phyloP scores from a whole-genome alignment of 306 rosid species.

The Ormosia emarginata region DNA sequence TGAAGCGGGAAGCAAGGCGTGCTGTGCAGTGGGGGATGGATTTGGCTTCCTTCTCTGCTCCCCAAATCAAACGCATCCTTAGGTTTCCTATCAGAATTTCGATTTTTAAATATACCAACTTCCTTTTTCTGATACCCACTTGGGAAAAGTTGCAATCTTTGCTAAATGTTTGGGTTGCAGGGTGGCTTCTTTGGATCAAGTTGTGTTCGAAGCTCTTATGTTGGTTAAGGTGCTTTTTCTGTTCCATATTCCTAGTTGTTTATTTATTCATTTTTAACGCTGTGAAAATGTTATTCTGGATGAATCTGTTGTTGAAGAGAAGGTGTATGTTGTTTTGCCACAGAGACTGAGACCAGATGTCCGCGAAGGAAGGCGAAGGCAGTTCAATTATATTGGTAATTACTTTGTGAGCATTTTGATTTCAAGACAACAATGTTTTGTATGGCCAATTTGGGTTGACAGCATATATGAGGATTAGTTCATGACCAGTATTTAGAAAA shows the following conservation, averaged over 20 bases:
- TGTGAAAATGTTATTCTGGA: not conserved
- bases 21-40: constrained; percentile 84
- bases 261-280: too few relatives aligned
- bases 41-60: constrained; percentile 65
- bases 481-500: not conserved
- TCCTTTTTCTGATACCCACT: not conserved
- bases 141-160: not conserved
- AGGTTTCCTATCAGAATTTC: constrained; percentile 30
- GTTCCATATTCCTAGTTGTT: not conserved
- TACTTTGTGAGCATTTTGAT: not conserved
- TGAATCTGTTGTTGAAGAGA: constrained; percentile 39
- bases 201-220: constrained; percentile 64
- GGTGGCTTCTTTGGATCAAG: constrained; percentile 54
- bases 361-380: constrained; percentile 94
- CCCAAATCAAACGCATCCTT: constrained; percentile 76
- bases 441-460: not conserved
- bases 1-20: constrained; percentile 81
- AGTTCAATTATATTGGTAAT: constrained; percentile 85
- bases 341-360: constrained; percentile 82
- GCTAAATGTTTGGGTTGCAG: constrained; percentile 30
- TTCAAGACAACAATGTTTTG: not conserved
- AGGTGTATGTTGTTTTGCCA: constrained; percentile 59
- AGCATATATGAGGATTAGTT: constrained; percentile 1
- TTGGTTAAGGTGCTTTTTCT: constrained; percentile 62
- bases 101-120: not conserved